Conservation (phyloP, 495 filamentous ascomycete species). For the Lasiosphaeris hirsuta region DNA sequence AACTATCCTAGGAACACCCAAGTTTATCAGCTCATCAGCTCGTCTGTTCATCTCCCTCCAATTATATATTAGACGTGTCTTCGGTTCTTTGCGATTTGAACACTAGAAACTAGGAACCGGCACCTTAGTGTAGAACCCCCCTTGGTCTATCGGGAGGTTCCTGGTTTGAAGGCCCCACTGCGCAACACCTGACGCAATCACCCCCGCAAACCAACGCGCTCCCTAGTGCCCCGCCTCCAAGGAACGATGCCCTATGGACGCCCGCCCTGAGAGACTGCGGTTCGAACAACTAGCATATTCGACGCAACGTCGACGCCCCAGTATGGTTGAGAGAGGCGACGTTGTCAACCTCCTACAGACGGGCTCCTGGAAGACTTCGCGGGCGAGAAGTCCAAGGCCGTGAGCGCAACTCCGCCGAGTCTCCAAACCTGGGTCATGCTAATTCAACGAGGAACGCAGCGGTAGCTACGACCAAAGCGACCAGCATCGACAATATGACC, state of each 20-base stretch:
- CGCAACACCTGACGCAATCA: too few relatives aligned
- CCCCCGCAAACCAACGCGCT: background rate
- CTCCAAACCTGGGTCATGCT: background rate
- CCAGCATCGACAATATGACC: background rate
- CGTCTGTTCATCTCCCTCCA: too few relatives aligned
- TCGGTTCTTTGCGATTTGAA: too few relatives aligned
- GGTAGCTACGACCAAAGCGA: background rate
- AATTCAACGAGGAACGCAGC: background rate
- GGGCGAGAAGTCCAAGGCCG: slow-evolving; percentile 40
- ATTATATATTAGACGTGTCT: too few relatives aligned
- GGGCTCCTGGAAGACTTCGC: slow-evolving; percentile 42
- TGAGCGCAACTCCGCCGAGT: slow-evolving; percentile 24
- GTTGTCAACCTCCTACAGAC: slow-evolving; percentile 36
- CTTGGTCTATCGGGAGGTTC: too few relatives aligned
- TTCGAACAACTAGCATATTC: slow-evolving; percentile 3
- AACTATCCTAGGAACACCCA: too few relatives aligned
- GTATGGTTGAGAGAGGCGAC: slow-evolving; percentile 37
- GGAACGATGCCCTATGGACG: slow-evolving; percentile 12
- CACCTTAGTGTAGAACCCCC: too few relatives aligned
- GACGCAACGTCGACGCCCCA: slow-evolving; percentile 10
- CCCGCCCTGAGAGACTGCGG: slow-evolving; percentile 7
- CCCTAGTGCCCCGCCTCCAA: slow-evolving; percentile 5
- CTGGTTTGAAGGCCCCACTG: too few relatives aligned
- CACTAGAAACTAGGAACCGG: too few relatives aligned
- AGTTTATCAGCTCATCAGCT: too few relatives aligned